Conservation (phyloP, 73 alveolate species). For the Blepharisma japonicum region DNA sequence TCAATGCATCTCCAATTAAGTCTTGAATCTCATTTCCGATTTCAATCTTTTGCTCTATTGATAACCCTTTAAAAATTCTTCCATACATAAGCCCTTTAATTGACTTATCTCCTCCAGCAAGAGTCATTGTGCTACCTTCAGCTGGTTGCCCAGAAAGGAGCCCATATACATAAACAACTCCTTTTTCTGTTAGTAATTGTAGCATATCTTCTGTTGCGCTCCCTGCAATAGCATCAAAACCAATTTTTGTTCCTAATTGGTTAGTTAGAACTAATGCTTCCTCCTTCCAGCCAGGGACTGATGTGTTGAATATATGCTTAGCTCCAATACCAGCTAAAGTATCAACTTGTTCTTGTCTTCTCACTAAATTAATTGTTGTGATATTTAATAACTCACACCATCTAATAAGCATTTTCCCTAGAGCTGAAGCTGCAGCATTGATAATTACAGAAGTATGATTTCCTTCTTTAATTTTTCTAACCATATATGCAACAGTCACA, state of each 20-base stretch:
- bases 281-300: conserved; percentile 29
- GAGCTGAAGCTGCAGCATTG: conserved; percentile 69
- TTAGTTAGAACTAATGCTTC: conserved; percentile 34
- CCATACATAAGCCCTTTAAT: conserved; percentile 39
- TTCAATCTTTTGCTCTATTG: conserved; percentile 28
- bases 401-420: conserved; percentile 70
- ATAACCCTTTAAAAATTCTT: conserved; percentile 42
- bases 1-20: conserved; percentile 35
- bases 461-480: conserved; percentile 32
- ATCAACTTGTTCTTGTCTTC: conserved; percentile 64
- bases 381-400: conserved; percentile 45
- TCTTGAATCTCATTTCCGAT: conserved; percentile 35
- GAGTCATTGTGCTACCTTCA: conserved; percentile 33
- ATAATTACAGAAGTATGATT: conserved; percentile 55
- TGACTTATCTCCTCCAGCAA: conserved; percentile 35
- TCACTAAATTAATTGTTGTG: conserved; percentile 61
- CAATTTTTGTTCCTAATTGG: conserved; percentile 40
- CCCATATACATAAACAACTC: conserved; percentile 52
- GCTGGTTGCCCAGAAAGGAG: conserved; percentile 39
- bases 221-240: conserved; percentile 69
- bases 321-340: conserved; percentile 49
- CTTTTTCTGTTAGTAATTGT: conserved; percentile 32
- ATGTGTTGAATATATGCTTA: conserved; percentile 57
- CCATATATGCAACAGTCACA: conserved; percentile 64
- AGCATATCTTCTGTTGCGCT: conserved; percentile 38